Evolutionary conservation across 176 grass and related monocot species (phyloP), one percentile per base, ranked within the genome.

Genomic region (Ananas comosus): DNA sequence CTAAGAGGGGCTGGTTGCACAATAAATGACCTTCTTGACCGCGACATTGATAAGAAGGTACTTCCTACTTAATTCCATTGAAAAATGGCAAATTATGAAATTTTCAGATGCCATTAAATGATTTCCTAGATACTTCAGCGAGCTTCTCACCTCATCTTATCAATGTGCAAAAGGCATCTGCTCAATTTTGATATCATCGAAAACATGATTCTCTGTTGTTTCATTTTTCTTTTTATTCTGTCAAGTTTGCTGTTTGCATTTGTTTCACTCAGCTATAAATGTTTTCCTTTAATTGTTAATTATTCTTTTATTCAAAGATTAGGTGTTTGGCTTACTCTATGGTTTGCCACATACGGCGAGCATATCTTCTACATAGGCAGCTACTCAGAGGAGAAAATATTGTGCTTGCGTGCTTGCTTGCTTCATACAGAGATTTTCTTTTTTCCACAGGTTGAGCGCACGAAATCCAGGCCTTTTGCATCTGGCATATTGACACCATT

Each of bases 1-100:
- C 85, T 91, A 14, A 83, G 91, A 65, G 91, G 91, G 2, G 91
- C 85, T 69, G 88, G 88, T 53, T 91, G 91, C 75, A 96, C 91
- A 2, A 80, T 91, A 24, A 96, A 96, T 72, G 88, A 96, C 70
- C 88, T 96, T 74, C 80, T 96, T 4, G 88, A 91, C 50, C 80
- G 85, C 0, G 85, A 91, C 77, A 88, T 96, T 53, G 91, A 96
- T 74, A 81, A 79, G 17, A 96, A 91, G 88, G 91, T 88, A 3
- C 50, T 33, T 70, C 53, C 11, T 8, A 9, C 29, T 33, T 33
- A 42, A 42, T 56, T 42, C 22, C 11, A 47, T 48, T 59, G 10
- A 25, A 18, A 29, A 57, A 9, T 71, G 51, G 33, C 33, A 5
- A 42, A 59, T 56, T 9, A 50, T 5, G 13, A 1, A 51, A 69